Percentiles rank a stretch among this genome's conserved stretches.
Evolutionary conservation across 2,329 filamentous ascomycete genomes (phyloP).

Genomic region (Teratosphaeria epicoccoides): DNA sequence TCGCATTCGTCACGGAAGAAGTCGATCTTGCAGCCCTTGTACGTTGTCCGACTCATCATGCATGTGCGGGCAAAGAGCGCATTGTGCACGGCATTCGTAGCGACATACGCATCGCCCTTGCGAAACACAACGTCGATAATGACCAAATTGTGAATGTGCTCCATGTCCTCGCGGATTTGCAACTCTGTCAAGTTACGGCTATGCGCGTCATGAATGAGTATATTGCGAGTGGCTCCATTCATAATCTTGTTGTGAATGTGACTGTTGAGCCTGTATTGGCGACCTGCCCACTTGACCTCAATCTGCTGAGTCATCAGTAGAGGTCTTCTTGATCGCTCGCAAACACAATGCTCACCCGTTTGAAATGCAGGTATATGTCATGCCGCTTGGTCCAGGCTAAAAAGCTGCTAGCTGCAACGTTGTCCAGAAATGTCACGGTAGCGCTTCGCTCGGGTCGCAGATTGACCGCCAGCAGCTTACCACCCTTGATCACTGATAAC

Average conservation of each 20-base stretch:
- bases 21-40: constrained; percentile 60
- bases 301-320: constrained; percentile 40
- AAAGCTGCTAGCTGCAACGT: constrained; percentile 47
- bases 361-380: constrained; percentile 58
- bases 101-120: constrained; percentile 53
- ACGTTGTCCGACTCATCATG: constrained; percentile 58
- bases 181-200: constrained; percentile 48
- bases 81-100: constrained; percentile 66
- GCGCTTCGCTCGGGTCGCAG: constrained; percentile 52
- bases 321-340: neutral
- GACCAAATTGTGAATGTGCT: constrained; percentile 71
- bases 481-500: constrained; percentile 55
- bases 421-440: constrained; percentile 59
- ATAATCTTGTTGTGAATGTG: constrained; percentile 56
- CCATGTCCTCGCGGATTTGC: constrained; percentile 59
- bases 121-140: constrained; percentile 55
- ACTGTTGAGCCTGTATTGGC: constrained; percentile 54
- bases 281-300: constrained; percentile 57
- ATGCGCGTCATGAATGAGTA: constrained; percentile 52
- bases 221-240: constrained; percentile 60
- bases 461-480: constrained; percentile 58
- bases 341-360: constrained; percentile 43
- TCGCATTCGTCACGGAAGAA: constrained; percentile 66
- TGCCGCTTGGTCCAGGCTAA: constrained; percentile 52
- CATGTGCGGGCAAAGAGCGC: constrained; percentile 67